Conservation (phyloP, 345 rosid species). For the Heritiera littoralis region DNA sequence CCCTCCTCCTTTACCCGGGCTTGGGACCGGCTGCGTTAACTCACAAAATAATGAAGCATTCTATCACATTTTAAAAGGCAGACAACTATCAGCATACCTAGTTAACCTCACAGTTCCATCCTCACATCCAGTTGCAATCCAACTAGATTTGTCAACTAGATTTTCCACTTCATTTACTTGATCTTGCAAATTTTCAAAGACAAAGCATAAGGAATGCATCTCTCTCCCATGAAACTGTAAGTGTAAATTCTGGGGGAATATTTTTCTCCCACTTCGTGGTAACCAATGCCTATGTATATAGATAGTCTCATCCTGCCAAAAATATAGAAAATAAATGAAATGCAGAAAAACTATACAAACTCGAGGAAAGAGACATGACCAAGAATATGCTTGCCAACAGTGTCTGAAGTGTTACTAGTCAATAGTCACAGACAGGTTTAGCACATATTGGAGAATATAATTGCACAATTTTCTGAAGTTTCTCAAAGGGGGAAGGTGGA, state of each 20-base stretch:
- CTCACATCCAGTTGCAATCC: constrained; percentile 98
- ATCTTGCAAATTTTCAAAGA: constrained; percentile 41
- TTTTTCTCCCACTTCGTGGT: constrained; percentile 45
- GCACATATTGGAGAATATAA: not conserved
- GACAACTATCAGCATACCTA: constrained; percentile 44
- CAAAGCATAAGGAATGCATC: constrained; percentile 84
- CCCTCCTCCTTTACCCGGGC: no score
- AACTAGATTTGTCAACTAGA: constrained; percentile 48
- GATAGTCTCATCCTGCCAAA: constrained; percentile 76
- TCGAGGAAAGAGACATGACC: not conserved
- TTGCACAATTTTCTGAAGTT: not conserved
- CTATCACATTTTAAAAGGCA: constrained; percentile 19
- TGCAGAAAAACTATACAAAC: not conserved
- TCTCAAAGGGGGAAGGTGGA: not conserved
- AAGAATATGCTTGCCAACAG: not conserved
- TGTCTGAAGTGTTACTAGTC: not conserved
- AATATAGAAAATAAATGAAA: constrained; percentile 19
- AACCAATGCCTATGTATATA: constrained; percentile 69
- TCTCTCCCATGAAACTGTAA: constrained; percentile 96
- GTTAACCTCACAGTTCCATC: constrained; percentile 98
- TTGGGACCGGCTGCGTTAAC: no score
- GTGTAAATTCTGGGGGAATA: constrained; percentile 70
- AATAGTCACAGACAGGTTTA: not conserved
- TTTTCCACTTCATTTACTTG: constrained; percentile 35
- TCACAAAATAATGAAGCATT: constrained; percentile 9